Base-by-base conservation (phyloP, 2,329 filamentous ascomycete species). In the Lasiodiplodia gonubiensis region DNA sequence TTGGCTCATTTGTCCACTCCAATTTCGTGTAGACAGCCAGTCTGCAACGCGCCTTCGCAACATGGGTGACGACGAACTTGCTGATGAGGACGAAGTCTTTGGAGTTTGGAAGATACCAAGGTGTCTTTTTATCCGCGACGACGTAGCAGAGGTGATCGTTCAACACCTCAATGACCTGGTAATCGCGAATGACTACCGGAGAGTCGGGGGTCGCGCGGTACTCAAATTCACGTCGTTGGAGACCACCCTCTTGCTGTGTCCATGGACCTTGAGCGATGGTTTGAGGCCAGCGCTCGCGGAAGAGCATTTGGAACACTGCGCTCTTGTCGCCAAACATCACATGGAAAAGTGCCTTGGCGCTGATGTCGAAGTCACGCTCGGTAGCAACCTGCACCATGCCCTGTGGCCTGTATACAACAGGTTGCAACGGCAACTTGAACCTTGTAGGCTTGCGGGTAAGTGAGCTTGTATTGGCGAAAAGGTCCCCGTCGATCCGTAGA, bases 271-370 rank as follows among this genome's bases (percentile, higher is more conserved):
- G 94, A 2, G 90, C 88, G 70, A 97, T 93, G 70, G 74, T 71
- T 53, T 73, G 72, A 12, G 75, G 75, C 70, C 74, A 75, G 23
- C 73, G 71, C 63, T 97, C 93, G 76, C 92, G 90, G 76, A 97
- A 94, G 35, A 98, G 84, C 74, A 94, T 89, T 73, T 95, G 93
- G 80, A 97, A 99, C 48, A 98, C 90, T 39, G 94, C 92, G 76
- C 92, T 97, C 80, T 94, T 97, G 79, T 99, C 95, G 46, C 95
- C 95, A 78, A 98, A 99, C 63, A 99, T 86, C 18, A 98, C 92
- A 75, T 98, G 94, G 78, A 98, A 99, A 68, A 97, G 89, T 0
- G 92, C 93, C 78, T 99, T 98, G 55, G 95, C 91, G 70, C 92
- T 96, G 69, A 98, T 90, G 71, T 96, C 91, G 77, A 97, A 97